Conservation (phyloP, 176 grass and related monocot species). For the Rhynchospora breviuscula region DNA sequence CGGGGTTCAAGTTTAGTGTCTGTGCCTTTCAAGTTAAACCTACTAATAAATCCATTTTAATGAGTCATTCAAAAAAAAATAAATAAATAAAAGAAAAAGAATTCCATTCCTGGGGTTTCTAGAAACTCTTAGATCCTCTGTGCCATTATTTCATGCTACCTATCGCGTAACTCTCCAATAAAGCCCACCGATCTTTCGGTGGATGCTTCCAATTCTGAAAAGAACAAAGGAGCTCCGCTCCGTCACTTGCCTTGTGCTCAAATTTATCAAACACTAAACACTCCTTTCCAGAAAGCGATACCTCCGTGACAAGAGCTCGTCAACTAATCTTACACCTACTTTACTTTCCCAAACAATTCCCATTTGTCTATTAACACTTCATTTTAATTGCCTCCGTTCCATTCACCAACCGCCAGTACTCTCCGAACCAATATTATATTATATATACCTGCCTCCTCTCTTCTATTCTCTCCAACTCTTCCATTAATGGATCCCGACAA, state of each 20-base stretch:
- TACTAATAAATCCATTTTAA: too few relatives aligned
- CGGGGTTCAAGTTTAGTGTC: accelerated
- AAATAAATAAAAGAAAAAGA: too few relatives aligned
- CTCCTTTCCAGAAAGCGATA: not conserved
- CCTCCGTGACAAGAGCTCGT: not conserved
- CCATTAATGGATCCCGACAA: conserved; percentile 28
- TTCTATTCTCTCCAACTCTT: not conserved
- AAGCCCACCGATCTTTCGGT: not conserved
- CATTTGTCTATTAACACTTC: not conserved
- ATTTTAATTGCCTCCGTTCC: not conserved
- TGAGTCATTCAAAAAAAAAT: too few relatives aligned
- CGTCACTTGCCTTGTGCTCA: too few relatives aligned
- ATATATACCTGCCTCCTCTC: not conserved
- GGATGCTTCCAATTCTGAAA: too few relatives aligned
- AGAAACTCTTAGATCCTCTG: not conserved
- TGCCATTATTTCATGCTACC: not conserved
- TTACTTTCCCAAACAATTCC: not conserved
- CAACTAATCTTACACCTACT: not conserved
- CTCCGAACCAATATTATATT: not conserved
- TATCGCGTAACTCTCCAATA: not conserved
- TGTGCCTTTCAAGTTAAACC: too few relatives aligned
- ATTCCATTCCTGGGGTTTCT: not conserved
- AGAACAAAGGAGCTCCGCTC: too few relatives aligned
- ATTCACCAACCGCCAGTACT: not conserved
- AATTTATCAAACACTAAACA: too few relatives aligned